Evolutionary conservation across 495 filamentous ascomycete genomes (phyloP), one percentile per base, ranked within the genome.

Genomic region (Aspergillus bertholletiae): DNA sequence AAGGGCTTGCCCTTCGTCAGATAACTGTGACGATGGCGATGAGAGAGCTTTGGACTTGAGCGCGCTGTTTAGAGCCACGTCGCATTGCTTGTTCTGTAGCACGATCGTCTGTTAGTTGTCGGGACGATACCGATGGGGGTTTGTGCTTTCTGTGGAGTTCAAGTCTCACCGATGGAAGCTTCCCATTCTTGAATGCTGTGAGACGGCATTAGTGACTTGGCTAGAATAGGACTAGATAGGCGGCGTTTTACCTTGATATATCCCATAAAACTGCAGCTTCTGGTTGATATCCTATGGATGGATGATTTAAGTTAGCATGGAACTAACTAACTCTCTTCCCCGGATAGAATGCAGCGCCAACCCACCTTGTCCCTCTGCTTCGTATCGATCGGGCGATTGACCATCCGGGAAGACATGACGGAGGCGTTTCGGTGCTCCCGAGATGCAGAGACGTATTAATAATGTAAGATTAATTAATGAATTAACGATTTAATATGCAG

Each of bases 201-300:
- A 21, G 0, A 18, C 3, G 2, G 8, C 15, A 30, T 28, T 4
- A 43, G 27, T 11, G 41, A 39, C 45, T 13, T 2, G 12, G 2
- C 15, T 8, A 12, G n/a, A 3, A 23, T 1, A 5, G 17, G 28
- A 7, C 8, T n/a, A 28, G 7, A 20, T 1, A 44, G 22, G 37
- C 43, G 17, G 28, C 30, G 22, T 13, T 75, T 53, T 76, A 88
- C 87, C 86, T 61, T 83, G 83, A 69, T 84, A 81, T 68, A 97
- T 97, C 65, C 95, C 94, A 67, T 92, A 97, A 21, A 97, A 73
- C 71, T 96, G 94, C 41, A 98, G 84, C 77, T 98, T 98, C 59
- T 84, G 80, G 71, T 96, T 96, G 67, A 98, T 87, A 69, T 97
- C 83, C 69, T 77, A 15, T n/a, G 1, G 8, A n/a, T 49, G 17